Evolutionary conservation across 305 asterid species (phyloP).

Genomic region (Solanum hybrid): DNA sequence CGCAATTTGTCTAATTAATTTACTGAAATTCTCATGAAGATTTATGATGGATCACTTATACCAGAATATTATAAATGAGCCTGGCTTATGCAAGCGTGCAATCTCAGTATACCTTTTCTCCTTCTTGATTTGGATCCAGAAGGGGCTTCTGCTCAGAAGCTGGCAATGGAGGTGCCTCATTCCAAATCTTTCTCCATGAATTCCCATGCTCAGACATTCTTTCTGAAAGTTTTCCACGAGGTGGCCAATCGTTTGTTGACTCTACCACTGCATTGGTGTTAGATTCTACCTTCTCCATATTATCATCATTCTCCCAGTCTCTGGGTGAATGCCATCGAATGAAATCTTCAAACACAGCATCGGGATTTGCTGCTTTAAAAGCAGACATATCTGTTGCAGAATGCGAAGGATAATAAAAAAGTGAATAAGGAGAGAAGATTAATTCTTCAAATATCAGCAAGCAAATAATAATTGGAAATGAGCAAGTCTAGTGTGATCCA

Average conservation of each 20-base stretch:
- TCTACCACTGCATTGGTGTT: conserved; percentile 16
- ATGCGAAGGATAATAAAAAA: background rate
- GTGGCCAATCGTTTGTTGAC: conserved; percentile 60
- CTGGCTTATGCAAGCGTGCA: background rate
- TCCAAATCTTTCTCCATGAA: conserved; percentile 92
- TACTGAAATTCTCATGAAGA: background rate
- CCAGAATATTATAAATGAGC: background rate
- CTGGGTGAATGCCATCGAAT: conserved; percentile 98
- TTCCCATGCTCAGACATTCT: conserved; percentile 89
- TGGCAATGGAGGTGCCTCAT: conserved; percentile 58
- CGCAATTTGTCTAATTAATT: background rate
- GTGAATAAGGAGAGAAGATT: background rate
- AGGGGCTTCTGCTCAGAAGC: conserved; percentile 84
- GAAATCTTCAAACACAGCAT: conserved; percentile 92
- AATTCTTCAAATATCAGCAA: conserved; percentile 3
- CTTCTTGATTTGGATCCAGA: conserved; percentile 89
- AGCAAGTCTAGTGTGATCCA: background rate
- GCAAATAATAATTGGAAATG: background rate
- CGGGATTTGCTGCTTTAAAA: conserved; percentile 92
- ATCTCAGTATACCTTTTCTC: conserved; percentile 68
- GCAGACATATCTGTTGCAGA: conserved; percentile 79
- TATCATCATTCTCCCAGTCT: conserved; percentile 74
- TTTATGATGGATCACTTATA: background rate
- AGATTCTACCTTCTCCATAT: conserved; percentile 28
- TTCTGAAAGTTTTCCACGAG: conserved; percentile 80